A percentile compares a stretch with the other conserved stretches of the same genome.
Evolutionary conservation across 2,329 filamentous ascomycete species (phyloP).

Genomic region (Trichoderma sp.): DNA sequence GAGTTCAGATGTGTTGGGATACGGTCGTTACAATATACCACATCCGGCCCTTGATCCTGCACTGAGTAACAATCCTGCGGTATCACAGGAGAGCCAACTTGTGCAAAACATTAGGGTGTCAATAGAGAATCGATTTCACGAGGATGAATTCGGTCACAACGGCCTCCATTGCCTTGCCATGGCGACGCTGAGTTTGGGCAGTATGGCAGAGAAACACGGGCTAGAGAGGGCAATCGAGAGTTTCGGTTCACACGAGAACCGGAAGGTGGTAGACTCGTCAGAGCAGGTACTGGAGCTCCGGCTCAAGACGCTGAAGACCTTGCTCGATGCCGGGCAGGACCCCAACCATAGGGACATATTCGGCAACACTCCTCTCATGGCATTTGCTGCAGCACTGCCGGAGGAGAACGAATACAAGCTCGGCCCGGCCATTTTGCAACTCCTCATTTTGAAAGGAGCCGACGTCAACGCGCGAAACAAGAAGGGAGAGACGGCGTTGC

Average conservation of each 20-base stretch:
- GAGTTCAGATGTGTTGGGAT: neutral
- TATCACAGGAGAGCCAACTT: slow-evolving; percentile 25
- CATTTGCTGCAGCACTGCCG: slow-evolving; percentile 49
- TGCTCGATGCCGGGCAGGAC: slow-evolving; percentile 42
- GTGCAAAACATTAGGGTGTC: slow-evolving; percentile 26
- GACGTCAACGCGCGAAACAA: slow-evolving; percentile 50
- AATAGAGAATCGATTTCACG: slow-evolving; percentile 20
- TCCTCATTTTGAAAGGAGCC: slow-evolving; percentile 43
- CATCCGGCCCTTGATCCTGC: neutral
- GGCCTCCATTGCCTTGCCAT: slow-evolving; percentile 57
- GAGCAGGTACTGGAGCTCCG: slow-evolving; percentile 31
- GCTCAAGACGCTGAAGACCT: slow-evolving; percentile 24
- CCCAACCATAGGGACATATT: slow-evolving; percentile 51
- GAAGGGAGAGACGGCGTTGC: slow-evolving; percentile 53
- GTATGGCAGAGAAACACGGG: slow-evolving; percentile 35
- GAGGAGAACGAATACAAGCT: slow-evolving; percentile 50
- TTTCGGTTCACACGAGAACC: slow-evolving; percentile 22
- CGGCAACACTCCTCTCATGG: slow-evolving; percentile 55
- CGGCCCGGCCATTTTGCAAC: slow-evolving; percentile 44
- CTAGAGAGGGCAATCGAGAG: slow-evolving; percentile 6
- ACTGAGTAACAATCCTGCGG: neutral
- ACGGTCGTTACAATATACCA: neutral
- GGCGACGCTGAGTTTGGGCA: slow-evolving; percentile 44
- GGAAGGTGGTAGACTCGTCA: slow-evolving; percentile 35
- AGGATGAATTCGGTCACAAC: slow-evolving; percentile 46